These are phyloP conservation scores for Crithidia sp. DNA, from an alignment of 208 protist genomes.

Conservation along the genomic window DNA sequence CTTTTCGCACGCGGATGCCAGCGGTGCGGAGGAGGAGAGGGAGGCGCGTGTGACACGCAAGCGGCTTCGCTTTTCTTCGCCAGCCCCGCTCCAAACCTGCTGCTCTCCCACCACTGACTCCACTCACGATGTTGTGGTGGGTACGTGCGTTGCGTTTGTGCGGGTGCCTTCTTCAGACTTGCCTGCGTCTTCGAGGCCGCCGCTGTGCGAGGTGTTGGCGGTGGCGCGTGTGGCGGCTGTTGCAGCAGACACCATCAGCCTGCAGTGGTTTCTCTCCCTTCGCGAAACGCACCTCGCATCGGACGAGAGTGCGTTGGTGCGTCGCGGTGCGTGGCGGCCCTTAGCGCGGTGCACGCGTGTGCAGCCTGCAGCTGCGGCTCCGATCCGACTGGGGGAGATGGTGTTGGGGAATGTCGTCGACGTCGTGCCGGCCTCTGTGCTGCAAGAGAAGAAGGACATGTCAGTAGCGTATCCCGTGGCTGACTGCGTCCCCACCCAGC, in stretches of 20 bases:
- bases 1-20: no score
- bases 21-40: neutral
- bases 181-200: neutral
- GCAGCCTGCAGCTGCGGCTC: neutral
- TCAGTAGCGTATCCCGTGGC: neutral
- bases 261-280: constrained; percentile 31
- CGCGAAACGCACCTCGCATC: constrained; percentile 27
- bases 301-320: constrained; percentile 26
- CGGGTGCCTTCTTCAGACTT: neutral
- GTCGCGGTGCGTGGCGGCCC: constrained; percentile 28
- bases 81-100: no score
- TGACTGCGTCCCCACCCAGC: constrained; percentile 6
- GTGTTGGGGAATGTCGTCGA: constrained; percentile 20
- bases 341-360: neutral
- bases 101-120: no score
- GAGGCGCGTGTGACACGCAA: neutral
- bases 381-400: constrained; percentile 21
- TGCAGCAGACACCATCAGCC: neutral
- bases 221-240: constrained; percentile 16
- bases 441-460: neutral
- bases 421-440: constrained; percentile 4
- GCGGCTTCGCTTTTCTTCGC: neutral
- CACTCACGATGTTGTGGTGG: neutral
- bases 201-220: constrained; percentile 24
- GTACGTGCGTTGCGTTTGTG: constrained; percentile 24